phyloP scores from a whole-genome alignment of 2,329 filamentous ascomycete genomes.

The Aspergillus ibericus region DNA sequence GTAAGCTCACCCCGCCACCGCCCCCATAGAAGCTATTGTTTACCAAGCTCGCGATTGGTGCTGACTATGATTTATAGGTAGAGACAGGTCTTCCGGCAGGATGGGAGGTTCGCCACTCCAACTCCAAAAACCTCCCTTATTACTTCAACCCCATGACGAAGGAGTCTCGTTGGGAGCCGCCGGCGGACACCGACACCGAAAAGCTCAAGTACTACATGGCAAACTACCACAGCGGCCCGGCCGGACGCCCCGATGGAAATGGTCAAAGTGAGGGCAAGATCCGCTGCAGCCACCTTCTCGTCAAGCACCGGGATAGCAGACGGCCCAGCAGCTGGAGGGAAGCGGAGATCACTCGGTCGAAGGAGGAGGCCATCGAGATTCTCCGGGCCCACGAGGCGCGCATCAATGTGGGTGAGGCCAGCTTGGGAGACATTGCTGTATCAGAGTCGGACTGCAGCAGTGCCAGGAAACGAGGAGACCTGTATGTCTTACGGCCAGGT shows the following conservation, averaged over 20 bases:
- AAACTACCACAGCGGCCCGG: constrained; percentile 68
- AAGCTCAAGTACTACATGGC: constrained; percentile 95
- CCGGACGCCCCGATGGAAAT: constrained; percentile 31
- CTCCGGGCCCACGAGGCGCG: constrained; percentile 72
- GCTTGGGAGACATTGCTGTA: constrained; percentile 78
- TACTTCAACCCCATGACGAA: constrained; percentile 91
- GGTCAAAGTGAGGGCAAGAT: constrained; percentile 74
- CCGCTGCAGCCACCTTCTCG: constrained; percentile 83
- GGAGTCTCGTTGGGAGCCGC: constrained; percentile 94
- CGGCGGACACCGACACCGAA: constrained; percentile 81
- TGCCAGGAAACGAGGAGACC: constrained; percentile 86
- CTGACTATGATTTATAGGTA: constrained; percentile 46
- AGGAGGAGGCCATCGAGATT: constrained; percentile 80
- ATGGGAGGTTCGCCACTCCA: constrained; percentile 97
- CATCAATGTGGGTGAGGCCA: constrained; percentile 68
- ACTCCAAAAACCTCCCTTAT: constrained; percentile 98
- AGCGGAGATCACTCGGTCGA: constrained; percentile 80
- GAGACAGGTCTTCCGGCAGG: constrained; percentile 78
- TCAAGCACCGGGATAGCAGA: constrained; percentile 88
- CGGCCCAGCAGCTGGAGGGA: constrained; percentile 92
- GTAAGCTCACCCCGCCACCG: background rate
- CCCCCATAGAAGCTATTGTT: background rate
- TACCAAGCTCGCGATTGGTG: constrained; percentile 5
- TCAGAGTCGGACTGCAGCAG: constrained; percentile 95
- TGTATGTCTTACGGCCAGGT: constrained; percentile 53